Conservation (phyloP, 2,329 filamentous ascomycete species). For the Sclerotinia trifoliorum region DNA sequence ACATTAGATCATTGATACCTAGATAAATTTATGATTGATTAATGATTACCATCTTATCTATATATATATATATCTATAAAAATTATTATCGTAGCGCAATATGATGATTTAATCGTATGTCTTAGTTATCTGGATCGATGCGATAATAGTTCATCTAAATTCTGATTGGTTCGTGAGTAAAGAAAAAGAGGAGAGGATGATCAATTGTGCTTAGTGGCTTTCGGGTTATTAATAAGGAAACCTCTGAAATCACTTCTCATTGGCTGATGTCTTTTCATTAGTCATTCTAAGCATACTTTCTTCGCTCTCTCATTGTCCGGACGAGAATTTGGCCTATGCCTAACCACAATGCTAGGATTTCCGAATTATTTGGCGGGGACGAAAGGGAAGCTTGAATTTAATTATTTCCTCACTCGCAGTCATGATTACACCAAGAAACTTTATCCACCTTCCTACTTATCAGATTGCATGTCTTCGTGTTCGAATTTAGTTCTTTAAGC, state of each 20-base stretch:
- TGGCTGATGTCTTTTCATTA: neutral
- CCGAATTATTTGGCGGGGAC: slow-evolving; percentile 16
- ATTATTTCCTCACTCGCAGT: slow-evolving; percentile 20
- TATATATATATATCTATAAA: too few relatives aligned
- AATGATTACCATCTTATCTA: too few relatives aligned
- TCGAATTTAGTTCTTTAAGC: slow-evolving; percentile 16
- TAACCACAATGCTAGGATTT: slow-evolving; percentile 8
- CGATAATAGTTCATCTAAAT: neutral
- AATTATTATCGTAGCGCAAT: too few relatives aligned
- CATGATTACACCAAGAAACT: slow-evolving; percentile 24
- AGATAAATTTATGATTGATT: too few relatives aligned
- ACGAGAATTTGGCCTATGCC: slow-evolving; percentile 15
- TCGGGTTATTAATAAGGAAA: neutral
- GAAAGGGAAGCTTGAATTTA: slow-evolving; percentile 15
- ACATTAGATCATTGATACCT: too few relatives aligned
- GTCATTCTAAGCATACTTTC: slow-evolving; percentile 1
- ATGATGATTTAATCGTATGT: too few relatives aligned
- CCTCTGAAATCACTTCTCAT: neutral
- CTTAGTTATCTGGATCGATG: too few relatives aligned
- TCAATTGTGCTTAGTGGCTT: neutral
- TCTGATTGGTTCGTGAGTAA: neutral
- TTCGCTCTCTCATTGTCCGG: slow-evolving; percentile 11
- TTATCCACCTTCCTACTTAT: slow-evolving; percentile 7
- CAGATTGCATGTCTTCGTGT: slow-evolving; percentile 14
- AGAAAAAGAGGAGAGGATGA: slow-evolving; percentile 4